Evolutionary conservation across 2,329 filamentous ascomycete species (phyloP), one percentile per base, ranked within the genome.

Genomic region (Cladosporium sp.): DNA sequence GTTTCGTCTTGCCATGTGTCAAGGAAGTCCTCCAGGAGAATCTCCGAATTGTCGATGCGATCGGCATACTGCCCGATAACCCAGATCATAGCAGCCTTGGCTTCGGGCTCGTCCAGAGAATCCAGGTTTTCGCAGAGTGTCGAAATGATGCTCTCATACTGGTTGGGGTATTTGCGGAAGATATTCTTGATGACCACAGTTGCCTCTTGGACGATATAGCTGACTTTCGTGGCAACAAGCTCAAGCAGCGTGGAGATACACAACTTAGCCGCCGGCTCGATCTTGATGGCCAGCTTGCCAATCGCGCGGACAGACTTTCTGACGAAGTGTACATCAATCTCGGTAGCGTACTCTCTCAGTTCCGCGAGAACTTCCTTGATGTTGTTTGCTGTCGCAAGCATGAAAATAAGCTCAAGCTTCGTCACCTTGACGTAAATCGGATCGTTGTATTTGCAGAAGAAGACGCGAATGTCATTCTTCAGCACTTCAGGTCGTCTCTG

Each of bases 381-480:
- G 67, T 98, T 98, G 62, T 85, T 86, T 69, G 96, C 90, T 29
- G 83, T 95, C 7, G 93, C 93, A 53, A 98, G 79, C 93, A 97
- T 98, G 70, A 98, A 98, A 58, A 98, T 97, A 60, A 98, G 80
- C 71, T 98, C 93, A 43, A 98, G 78, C 71, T 98, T 98, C 13
- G 93, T 98, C 45, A 98, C 93, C 70, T 98, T 98, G 72, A 98
- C 93, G 67, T 97, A 98, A 57, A 98, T 98, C 0, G 93, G 93
- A 65, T 98, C 93, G 68, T 98, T 98, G 72, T 98, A 98, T 77
- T 98, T 98, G 82, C 93, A 98, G 72, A 98, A 98, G 73, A 98
- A 98, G 27, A 98, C 93, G 40, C 93, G 83, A 55, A 98, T 97
- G 68, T 98, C 93, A 69, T 96, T 97, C 56, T 90, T 83, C 48